Evolutionary conservation across 2,329 filamentous ascomycete species (phyloP), one percentile per base, ranked within the genome.

Genomic region (Elsinoe arachidis): DNA sequence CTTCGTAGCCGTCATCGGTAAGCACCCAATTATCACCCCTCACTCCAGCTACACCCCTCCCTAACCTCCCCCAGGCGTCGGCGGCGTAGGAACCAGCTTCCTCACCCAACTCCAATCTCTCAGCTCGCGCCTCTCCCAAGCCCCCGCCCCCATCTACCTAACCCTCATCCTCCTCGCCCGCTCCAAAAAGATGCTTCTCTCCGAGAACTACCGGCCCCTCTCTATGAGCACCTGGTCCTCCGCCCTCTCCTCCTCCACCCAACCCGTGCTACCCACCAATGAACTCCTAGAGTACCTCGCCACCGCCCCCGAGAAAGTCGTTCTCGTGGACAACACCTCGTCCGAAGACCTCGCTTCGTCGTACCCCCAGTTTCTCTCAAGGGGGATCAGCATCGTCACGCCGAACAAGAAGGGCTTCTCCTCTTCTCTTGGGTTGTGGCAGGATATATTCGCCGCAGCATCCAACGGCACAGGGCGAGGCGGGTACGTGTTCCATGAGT

Each of bases 371-470:
- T 88, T 95, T 72, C 77, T 99, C 60, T 80, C 82, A 66, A 82
- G 84, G 62, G 92, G 91, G 11, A 85, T 99, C 72, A 92, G 84
- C 72, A 84, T 99, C 65, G 89, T 97, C 26, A 99, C 93, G 0
- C 91, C 93, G 43, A 99, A 97, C 80, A 99, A 99, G 79, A 99
- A 99, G 75, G 92, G 88, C 12, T 99, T 99, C 74, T 95, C 90
- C 0, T 85, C 87, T 58, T 84, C 82, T 46, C 84, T 88, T 66
- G 78, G 83, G 64, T 77, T 96, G 57, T 99, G 92, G 91, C 81
- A 88, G 67, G 83, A 87, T 61, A 96, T 99, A 68, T 95, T 95
- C 72, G 74, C 77, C 2, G 80, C 88, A 1, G 86, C 90, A 1
- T 78, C 80, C 49, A 78, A 80, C 1, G 87, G 86, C 43, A 72